Evolutionary conservation across 345 rosid genomes (phyloP).

Genomic region (Bruguiera sexangula): DNA sequence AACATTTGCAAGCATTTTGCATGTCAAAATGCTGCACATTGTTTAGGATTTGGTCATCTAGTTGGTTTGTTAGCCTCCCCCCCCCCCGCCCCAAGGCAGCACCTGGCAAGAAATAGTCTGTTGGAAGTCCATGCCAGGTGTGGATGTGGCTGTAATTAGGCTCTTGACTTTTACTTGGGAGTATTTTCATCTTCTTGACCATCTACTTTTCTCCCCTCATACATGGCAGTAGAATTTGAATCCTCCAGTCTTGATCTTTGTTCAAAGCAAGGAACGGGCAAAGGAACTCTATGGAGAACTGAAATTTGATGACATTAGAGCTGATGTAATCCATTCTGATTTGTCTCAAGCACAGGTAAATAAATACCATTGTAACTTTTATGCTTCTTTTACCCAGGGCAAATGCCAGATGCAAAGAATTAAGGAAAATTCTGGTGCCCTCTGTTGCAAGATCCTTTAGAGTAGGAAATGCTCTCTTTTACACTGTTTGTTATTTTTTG

Average conservation of each 20-base stretch:
- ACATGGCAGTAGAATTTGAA: conserved; percentile 74
- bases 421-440: neutral
- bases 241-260: conserved; percentile 84
- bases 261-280: conserved; percentile 90
- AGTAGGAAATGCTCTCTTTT: neutral
- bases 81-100: neutral
- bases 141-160: neutral
- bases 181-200: conserved; percentile 27
- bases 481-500: neutral
- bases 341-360: conserved; percentile 68
- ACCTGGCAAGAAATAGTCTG: neutral
- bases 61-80: no score
- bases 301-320: conserved; percentile 71
- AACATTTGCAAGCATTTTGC: no score
- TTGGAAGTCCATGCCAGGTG: neutral
- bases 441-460: neutral
- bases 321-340: conserved; percentile 77
- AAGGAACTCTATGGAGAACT: conserved; percentile 80
- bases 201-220: conserved; percentile 12
- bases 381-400: neutral
- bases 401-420: neutral
- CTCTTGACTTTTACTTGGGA: neutral
- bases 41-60: no score
- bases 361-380: conserved; percentile 13
- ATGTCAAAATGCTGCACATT: no score